These are phyloP conservation scores for Podaxis rugospora DNA, from an alignment of 768 basidiomycete species.

Conservation along the genomic window DNA sequence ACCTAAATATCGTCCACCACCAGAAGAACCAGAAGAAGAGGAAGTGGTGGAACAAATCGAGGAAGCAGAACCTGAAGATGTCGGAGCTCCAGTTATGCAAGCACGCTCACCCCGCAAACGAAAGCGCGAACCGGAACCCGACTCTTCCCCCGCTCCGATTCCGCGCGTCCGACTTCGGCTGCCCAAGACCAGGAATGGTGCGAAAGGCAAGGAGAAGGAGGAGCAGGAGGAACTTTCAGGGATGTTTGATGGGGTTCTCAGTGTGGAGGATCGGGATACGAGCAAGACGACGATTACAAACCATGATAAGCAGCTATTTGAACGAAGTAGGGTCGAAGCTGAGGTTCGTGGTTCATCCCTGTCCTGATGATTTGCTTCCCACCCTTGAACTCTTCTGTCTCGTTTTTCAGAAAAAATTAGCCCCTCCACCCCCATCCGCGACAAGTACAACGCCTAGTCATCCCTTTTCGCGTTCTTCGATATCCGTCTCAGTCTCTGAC, in stretches of 20 bases:
- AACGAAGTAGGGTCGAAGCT: conserved; percentile 62
- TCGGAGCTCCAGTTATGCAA: conserved; percentile 20
- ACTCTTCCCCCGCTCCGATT: conserved; percentile 30
- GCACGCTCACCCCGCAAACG: conserved; percentile 36
- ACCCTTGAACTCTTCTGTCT: neutral
- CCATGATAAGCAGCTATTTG: conserved; percentile 67
- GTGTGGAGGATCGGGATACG: conserved; percentile 64
- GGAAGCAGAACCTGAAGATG: conserved; percentile 25
- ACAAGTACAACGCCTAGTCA: conserved; percentile 7
- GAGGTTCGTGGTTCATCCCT: conserved; percentile 50
- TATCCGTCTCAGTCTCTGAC: neutral
- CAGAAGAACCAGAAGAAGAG: conserved; percentile 43
- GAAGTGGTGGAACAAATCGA: conserved; percentile 34
- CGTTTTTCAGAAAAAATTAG: conserved; percentile 41
- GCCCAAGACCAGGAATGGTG: conserved; percentile 54
- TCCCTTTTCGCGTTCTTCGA: conserved; percentile 3
- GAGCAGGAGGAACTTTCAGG: conserved; percentile 69
- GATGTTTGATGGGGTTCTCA: conserved; percentile 83
- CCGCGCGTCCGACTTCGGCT: conserved; percentile 51
- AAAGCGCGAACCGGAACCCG: conserved; percentile 39
- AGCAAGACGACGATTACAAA: conserved; percentile 58
- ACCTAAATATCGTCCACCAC: neutral
- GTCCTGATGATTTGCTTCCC: no score
- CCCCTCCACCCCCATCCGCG: conserved; percentile 29
- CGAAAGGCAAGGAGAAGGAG: conserved; percentile 66